Conservation (phyloP, 225 moss, liverwort and hornwort species). For the Pleurozium schreberi region DNA sequence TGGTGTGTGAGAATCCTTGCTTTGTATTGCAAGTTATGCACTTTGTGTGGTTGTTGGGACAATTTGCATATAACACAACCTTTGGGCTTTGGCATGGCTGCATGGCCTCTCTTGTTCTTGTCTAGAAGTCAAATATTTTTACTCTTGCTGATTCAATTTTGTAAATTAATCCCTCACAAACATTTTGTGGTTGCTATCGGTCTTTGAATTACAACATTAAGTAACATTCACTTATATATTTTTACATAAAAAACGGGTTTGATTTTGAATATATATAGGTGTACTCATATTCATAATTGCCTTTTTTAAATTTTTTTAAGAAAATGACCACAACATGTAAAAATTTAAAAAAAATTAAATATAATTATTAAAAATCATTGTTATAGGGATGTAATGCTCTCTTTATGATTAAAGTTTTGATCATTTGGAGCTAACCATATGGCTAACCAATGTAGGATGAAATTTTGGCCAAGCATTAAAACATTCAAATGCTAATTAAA, state of each 20-base stretch:
- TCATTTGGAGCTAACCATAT: too few species aligned
- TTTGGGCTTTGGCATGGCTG: not conserved
- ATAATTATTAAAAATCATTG: too few species aligned
- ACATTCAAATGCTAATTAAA: not conserved
- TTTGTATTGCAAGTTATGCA: not conserved
- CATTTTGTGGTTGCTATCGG: accelerated
- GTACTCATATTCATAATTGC: not conserved
- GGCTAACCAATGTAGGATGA: not conserved
- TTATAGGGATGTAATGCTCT: too few species aligned
- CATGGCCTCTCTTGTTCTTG: not conserved
- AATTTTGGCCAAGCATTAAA: not conserved
- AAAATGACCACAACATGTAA: not conserved
- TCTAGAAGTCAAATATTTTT: not conserved
- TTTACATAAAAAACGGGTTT: not conserved
- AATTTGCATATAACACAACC: not conserved
- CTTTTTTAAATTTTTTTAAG: not conserved
- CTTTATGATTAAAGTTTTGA: not conserved
- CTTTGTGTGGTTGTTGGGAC: not conserved
- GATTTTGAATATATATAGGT: not conserved
- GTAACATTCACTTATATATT: not conserved
- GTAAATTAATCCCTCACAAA: not conserved
- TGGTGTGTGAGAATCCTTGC: not conserved
- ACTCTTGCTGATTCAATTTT: not conserved
- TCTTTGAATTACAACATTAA: not conserved
- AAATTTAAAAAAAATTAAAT: not conserved